Conservation (phyloP, 495 filamentous ascomycete species). For the Trichodelitschia bisporula region DNA sequence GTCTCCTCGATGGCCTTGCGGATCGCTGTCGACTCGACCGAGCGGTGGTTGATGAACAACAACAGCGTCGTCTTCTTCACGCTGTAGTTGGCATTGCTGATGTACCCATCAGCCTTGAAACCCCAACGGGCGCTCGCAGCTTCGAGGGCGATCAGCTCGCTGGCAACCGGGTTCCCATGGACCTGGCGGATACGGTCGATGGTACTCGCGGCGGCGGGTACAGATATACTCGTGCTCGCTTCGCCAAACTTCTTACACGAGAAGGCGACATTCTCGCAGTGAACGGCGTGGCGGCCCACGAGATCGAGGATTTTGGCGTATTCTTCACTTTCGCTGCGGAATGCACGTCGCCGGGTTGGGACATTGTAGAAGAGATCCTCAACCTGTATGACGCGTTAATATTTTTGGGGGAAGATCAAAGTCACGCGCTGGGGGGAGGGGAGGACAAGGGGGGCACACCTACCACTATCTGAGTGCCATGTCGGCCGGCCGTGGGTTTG, state of each 20-base stretch:
- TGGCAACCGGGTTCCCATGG: conserved; percentile 66
- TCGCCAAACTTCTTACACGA: conserved; percentile 95
- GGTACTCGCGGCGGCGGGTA: conserved; percentile 40
- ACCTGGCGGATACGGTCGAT: conserved; percentile 77
- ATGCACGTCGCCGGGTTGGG: conserved; percentile 67
- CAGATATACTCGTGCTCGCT: conserved; percentile 53
- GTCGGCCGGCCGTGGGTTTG: conserved; percentile 70
- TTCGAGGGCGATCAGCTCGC: conserved; percentile 62
- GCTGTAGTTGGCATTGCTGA: conserved; percentile 88
- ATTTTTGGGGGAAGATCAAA: neutral
- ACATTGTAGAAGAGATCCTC: conserved; percentile 97
- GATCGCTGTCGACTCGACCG: conserved; percentile 80
- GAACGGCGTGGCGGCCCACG: conserved; percentile 84
- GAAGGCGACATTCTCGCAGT: conserved; percentile 75
- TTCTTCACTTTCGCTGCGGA: conserved; percentile 79
- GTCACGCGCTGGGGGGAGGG: neutral
- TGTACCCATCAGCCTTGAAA: conserved; percentile 57
- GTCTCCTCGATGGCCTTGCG: conserved; percentile 82
- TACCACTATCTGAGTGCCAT: conserved; percentile 87
- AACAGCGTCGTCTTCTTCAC: conserved; percentile 76
- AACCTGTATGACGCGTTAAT: conserved; percentile 27
- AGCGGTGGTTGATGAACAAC: conserved; percentile 91
- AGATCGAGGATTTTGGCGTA: conserved; percentile 96
- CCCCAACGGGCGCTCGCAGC: conserved; percentile 52
- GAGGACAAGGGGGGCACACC: conserved; percentile 4